phyloP scores from a whole-genome alignment of 2,329 filamentous ascomycete genomes.

The Cytospora chrysosperma region DNA sequence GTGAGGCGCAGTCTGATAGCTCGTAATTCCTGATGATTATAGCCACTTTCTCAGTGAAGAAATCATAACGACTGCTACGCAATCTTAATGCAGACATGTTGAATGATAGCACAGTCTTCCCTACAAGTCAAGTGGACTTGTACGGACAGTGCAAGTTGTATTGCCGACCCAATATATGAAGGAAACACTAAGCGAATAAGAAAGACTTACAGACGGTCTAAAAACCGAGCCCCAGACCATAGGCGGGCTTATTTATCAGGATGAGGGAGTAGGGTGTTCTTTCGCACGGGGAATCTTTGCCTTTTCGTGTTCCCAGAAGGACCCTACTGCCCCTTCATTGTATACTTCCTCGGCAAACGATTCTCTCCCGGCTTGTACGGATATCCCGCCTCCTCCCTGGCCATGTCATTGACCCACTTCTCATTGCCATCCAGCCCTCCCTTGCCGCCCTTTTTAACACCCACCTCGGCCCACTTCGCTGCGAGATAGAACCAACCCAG shows the following conservation, averaged over 20 bases:
- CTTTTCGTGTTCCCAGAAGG: not conserved
- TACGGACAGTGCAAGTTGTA: no score
- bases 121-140: no score
- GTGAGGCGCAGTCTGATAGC: no score
- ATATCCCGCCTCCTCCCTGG: slow-evolving; percentile 60
- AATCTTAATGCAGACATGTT: no score
- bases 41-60: no score
- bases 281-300: not conserved
- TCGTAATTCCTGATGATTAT: no score
- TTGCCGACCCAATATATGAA: no score
- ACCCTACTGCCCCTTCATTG: slow-evolving; percentile 28
- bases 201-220: not conserved
- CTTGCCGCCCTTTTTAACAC: slow-evolving; percentile 41
- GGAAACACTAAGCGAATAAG: not conserved
- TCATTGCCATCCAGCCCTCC: slow-evolving; percentile 56
- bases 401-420: slow-evolving; percentile 73
- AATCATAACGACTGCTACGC: no score
- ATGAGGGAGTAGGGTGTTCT: not conserved
- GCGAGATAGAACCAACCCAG: slow-evolving; percentile 78
- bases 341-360: slow-evolving; percentile 53
- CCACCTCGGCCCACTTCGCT: slow-evolving; percentile 59
- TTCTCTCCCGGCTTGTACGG: slow-evolving; percentile 61
- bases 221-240: not conserved
- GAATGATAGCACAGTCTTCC: no score
- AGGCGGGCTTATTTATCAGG: not conserved